Conservation (phyloP, 108 stramenopile species). For the Discostella stelligeroides region DNA sequence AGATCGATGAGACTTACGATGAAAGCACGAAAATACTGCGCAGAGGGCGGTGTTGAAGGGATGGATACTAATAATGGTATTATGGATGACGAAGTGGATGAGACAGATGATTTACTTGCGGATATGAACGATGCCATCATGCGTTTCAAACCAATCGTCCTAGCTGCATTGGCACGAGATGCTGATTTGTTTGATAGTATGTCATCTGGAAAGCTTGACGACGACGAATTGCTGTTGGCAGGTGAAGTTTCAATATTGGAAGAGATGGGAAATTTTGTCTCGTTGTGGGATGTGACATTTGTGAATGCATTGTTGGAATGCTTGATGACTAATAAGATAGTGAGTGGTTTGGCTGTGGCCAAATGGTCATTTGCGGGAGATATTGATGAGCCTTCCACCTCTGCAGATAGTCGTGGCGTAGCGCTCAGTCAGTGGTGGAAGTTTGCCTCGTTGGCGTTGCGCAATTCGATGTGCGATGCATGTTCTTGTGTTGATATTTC, state of each 20-base stretch:
- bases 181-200: slow-evolving; percentile 52
- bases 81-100: slow-evolving; percentile 50
- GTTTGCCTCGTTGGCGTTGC: slow-evolving; percentile 47
- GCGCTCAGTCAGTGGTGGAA: slow-evolving; percentile 61
- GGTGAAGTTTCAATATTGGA: slow-evolving; percentile 55
- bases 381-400: slow-evolving; percentile 9
- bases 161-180: slow-evolving; percentile 57
- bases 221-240: slow-evolving; percentile 42
- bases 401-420: not conserved
- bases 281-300: slow-evolving; percentile 41
- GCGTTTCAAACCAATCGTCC: slow-evolving; percentile 52
- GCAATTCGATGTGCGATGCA: slow-evolving; percentile 16
- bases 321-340: slow-evolving; percentile 49
- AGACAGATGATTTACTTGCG: slow-evolving; percentile 49
- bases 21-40: slow-evolving; percentile 27
- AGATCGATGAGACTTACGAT: slow-evolving; percentile 20
- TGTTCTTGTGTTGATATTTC: slow-evolving; percentile 22
- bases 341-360: slow-evolving; percentile 50
- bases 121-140: slow-evolving; percentile 49
- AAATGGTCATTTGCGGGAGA: slow-evolving; percentile 61
- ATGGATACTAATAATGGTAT: slow-evolving; percentile 62
- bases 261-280: slow-evolving; percentile 34
- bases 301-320: slow-evolving; percentile 39
- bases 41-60: slow-evolving; percentile 17
- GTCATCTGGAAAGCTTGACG: slow-evolving; percentile 37